phyloP scores from a whole-genome alignment of 495 filamentous ascomycete species.

The Penicillium nucicola region DNA sequence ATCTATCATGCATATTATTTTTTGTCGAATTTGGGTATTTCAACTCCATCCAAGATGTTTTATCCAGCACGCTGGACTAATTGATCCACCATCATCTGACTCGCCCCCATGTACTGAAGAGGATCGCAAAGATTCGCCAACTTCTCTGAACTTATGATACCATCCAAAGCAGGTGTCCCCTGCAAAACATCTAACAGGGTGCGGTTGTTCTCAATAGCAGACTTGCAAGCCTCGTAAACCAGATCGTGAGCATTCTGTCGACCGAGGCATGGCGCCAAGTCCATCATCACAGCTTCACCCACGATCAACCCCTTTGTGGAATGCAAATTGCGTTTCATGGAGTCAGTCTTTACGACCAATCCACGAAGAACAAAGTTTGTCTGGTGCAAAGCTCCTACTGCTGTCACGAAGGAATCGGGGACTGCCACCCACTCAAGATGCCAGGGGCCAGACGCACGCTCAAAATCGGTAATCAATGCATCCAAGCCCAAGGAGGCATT shows the following conservation, averaged over 20 bases:
- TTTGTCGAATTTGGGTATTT: no score
- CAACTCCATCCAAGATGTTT: no score
- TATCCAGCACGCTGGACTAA: constrained; percentile 4
- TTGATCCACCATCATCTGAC: constrained; percentile 41
- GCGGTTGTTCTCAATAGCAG: constrained; percentile 35
- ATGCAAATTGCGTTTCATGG: constrained; percentile 41
- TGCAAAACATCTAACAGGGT: constrained; percentile 33
- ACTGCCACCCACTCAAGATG: constrained; percentile 49
- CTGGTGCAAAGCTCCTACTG: constrained; percentile 40
- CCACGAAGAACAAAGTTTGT: constrained; percentile 39
- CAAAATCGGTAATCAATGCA: constrained; percentile 47
- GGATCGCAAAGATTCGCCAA: constrained; percentile 39
- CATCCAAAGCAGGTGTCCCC: constrained; percentile 18
- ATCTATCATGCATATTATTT: no score
- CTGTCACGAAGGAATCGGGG: constrained; percentile 43
- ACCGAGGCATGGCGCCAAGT: constrained; percentile 38
- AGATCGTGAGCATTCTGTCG: constrained; percentile 45
- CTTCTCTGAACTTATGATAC: constrained; percentile 18
- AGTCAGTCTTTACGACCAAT: constrained; percentile 37
- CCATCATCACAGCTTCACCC: constrained; percentile 53
- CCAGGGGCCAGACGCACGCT: constrained; percentile 47
- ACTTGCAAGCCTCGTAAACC: constrained; percentile 45
- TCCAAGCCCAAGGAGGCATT: constrained; percentile 40
- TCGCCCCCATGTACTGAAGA: constrained; percentile 40
- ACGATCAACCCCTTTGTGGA: constrained; percentile 44